Base-by-base conservation (phyloP, 345 rosid genomes). In the Rubroshorea leprosula region DNA sequence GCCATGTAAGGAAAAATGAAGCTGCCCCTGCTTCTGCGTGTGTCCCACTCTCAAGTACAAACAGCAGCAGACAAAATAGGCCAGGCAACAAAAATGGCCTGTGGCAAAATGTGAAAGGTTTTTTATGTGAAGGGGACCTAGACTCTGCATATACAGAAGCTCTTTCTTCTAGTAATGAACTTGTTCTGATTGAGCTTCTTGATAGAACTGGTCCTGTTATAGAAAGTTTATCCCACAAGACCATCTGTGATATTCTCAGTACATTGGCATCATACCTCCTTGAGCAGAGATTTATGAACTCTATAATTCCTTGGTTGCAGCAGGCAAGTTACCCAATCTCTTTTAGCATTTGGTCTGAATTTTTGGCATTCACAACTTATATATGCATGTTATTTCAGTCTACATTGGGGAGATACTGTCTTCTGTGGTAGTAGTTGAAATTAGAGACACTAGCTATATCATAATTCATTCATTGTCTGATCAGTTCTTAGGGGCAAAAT, bases 61-160 rank as follows among this genome's bases (percentile, higher is more conserved):
- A 63, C 70, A 61, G 69, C 70, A 61, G 69, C 13, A 68, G 80
- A 66, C 75, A 68, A 61, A 65, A 56, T 57, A 62, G 70, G 50
- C 43, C 63, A 53, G 76, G 70, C 51, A 58, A 55, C 55, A 78
- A 63, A 62, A 71, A 72, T 65, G 74, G 71, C 55, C 31, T 66
- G 55, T 76, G 95, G 84, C 79, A 80, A 61, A 69, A 68, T 57
- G 75, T 82, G 68, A 80, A 78, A 68, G 72, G 72, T 55, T 73
- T 78, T 69, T 70, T 83, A 14, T 73, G 76, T 64, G 81, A 84
- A 68, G 89, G 89, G 46, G 84, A 78, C 68, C 68, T 89, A 16
- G 90, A 92, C 48, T 84, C 95, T 74, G 93, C 96, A 44, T 92
- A 86, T 73, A 55, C 67, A 19, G 82, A 86, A 79, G 95, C 96